phyloP scores from a whole-genome alignment of 305 asterid species.

The Rubia occidens region DNA sequence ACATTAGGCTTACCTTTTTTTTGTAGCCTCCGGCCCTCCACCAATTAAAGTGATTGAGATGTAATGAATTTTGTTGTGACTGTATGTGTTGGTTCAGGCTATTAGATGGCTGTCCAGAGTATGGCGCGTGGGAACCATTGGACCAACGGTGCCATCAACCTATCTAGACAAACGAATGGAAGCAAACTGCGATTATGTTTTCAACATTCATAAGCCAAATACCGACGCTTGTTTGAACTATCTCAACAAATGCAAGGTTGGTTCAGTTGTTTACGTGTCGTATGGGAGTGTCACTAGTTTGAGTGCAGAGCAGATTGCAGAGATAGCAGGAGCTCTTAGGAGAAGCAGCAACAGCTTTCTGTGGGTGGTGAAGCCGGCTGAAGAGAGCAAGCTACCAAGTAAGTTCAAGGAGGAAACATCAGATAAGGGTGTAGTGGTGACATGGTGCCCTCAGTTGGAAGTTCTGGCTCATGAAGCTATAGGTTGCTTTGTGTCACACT shows the following conservation, averaged over 20 bases:
- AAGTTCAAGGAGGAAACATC: slow-evolving; percentile 21
- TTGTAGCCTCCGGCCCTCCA: background rate
- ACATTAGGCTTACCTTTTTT: background rate
- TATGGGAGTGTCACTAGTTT: slow-evolving; percentile 42
- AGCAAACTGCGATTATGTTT: slow-evolving; percentile 35
- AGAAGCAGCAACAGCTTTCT: slow-evolving; percentile 27
- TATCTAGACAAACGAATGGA: slow-evolving; percentile 41
- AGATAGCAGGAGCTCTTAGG: slow-evolving; percentile 33
- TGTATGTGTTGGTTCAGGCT: slow-evolving; percentile 24
- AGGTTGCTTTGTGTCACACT: slow-evolving; percentile 46
- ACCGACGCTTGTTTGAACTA: slow-evolving; percentile 32
- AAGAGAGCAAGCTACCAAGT: slow-evolving; percentile 32
- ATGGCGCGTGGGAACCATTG: slow-evolving; percentile 42
- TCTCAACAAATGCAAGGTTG: slow-evolving; percentile 34
- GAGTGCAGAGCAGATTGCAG: slow-evolving; percentile 30
- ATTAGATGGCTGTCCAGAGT: slow-evolving; percentile 40
- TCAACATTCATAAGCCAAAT: slow-evolving; percentile 33
- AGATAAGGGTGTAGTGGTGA: slow-evolving; percentile 33
- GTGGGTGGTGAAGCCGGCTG: slow-evolving; percentile 51
- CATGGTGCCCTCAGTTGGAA: slow-evolving; percentile 47
- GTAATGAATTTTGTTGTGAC: background rate
- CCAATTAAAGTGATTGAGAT: background rate
- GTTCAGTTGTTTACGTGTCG: slow-evolving; percentile 35
- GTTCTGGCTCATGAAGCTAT: slow-evolving; percentile 38
- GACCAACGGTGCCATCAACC: slow-evolving; percentile 43